phyloP scores from a whole-genome alignment of 2,329 filamentous ascomycete genomes.

The Scytalidium lignicola region DNA sequence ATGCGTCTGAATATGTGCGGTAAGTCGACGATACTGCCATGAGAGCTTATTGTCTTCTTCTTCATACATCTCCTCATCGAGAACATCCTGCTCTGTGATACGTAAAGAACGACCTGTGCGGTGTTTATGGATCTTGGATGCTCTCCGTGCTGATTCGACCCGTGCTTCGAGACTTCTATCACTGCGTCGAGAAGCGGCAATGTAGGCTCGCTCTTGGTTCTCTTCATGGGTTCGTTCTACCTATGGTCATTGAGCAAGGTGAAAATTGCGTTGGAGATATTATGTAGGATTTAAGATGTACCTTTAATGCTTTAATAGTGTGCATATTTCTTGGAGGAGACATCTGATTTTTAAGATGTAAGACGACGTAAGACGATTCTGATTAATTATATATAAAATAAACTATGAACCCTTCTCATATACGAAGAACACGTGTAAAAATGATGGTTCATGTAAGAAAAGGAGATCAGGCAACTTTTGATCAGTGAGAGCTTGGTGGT shows the following conservation, averaged over 20 bases:
- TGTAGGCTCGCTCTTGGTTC: conserved; percentile 84
- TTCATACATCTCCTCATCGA: conserved; percentile 94
- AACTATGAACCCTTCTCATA: no score
- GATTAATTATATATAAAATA: no score
- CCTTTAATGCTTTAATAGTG: not conserved
- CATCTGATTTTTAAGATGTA: not conserved
- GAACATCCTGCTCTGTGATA: conserved; percentile 80
- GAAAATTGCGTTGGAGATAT: no score
- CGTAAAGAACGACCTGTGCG: conserved; percentile 77
- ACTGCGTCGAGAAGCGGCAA: conserved; percentile 81
- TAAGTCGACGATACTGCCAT: conserved; percentile 58
- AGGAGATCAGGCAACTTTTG: no score
- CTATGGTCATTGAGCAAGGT: conserved; percentile 30
- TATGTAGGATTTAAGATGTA: not conserved
- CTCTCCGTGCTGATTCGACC: conserved; percentile 78
- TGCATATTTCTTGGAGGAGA: not conserved
- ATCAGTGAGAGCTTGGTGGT: no score
- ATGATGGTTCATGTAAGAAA: no score
- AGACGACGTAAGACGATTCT: not conserved
- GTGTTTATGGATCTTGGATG: conserved; percentile 86
- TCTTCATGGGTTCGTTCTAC: conserved; percentile 74
- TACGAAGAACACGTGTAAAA: no score
- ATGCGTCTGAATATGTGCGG: conserved; percentile 44
- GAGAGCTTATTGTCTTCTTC: conserved; percentile 83
- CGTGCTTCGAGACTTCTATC: conserved; percentile 85